Conservation (phyloP, 495 filamentous ascomycete species). For the Penicillium waksmanii region DNA sequence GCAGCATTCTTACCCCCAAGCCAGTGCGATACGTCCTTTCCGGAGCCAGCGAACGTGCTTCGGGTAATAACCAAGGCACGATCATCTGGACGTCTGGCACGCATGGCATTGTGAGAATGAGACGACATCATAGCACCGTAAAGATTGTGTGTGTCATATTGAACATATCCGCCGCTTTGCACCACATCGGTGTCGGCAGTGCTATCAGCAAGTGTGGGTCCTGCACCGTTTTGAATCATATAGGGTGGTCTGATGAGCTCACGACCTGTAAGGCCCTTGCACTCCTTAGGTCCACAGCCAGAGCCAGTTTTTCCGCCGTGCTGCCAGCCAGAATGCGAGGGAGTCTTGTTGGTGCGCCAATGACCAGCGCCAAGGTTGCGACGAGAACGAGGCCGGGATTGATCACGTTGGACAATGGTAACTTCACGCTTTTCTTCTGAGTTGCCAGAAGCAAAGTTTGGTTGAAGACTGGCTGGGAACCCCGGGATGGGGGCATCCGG, state of each 20-base stretch:
- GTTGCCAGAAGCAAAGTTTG: conserved; percentile 17
- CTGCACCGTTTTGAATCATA: conserved; percentile 23
- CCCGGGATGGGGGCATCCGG: conserved; percentile 24
- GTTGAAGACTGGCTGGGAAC: conserved; percentile 26
- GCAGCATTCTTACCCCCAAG: conserved; percentile 48
- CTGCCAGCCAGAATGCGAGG: conserved; percentile 12
- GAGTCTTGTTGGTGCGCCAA: conserved; percentile 15
- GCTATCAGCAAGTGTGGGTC: conserved; percentile 18
- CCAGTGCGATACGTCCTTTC: conserved; percentile 72
- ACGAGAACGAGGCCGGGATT: conserved; percentile 8
- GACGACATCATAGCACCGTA: conserved; percentile 21
- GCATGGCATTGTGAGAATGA: conserved; percentile 18
- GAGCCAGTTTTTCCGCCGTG: conserved; percentile 14
- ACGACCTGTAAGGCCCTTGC: conserved; percentile 19
- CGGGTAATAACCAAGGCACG: conserved; percentile 80
- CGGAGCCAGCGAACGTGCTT: conserved; percentile 72
- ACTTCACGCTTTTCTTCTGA: conserved; percentile 5
- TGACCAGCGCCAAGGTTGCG: conserved; percentile 23
- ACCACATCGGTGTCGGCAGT: conserved; percentile 18
- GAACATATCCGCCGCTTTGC: conserved; percentile 21
- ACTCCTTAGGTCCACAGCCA: conserved; percentile 16
- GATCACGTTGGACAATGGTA: neutral
- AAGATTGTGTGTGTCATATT: conserved; percentile 30
- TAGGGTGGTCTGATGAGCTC: conserved; percentile 22
- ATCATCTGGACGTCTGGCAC: conserved; percentile 20